Percentiles rank a stretch among this genome's conserved stretches.
phyloP scores from a whole-genome alignment of 2,329 filamentous ascomycete species.

The Diaporthe eres region DNA sequence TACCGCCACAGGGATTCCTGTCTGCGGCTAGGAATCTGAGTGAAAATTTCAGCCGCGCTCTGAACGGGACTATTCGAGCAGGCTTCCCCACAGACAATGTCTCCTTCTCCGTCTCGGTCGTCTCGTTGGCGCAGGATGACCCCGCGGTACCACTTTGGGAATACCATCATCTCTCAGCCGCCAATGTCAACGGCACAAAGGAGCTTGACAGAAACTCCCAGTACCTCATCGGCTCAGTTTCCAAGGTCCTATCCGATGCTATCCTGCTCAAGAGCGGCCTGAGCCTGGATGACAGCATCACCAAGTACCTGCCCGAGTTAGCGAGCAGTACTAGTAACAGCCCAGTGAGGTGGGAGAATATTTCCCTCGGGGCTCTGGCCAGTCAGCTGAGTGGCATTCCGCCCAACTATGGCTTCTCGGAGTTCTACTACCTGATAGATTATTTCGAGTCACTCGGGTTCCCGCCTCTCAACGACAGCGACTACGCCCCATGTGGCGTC shows the following conservation, averaged over 20 bases:
- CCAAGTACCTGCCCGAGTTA: not conserved
- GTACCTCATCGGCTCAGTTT: not conserved
- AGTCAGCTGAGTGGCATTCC: not conserved
- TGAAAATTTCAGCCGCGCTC: not conserved
- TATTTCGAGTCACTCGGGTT: not conserved
- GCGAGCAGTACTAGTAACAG: not conserved
- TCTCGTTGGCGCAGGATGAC: not conserved
- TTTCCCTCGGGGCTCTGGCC: not conserved
- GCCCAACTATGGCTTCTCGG: not conserved
- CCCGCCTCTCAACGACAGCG: not conserved
- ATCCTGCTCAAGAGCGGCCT: not conserved
- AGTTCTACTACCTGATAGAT: not conserved
- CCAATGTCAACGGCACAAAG: not conserved
- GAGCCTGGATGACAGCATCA: not conserved
- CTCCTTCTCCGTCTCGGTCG: not conserved
- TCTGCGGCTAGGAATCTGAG: not conserved
- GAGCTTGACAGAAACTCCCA: not conserved
- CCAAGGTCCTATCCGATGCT: not conserved
- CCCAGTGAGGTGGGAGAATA: not conserved
- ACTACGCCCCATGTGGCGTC: not conserved
- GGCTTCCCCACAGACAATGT: not conserved
- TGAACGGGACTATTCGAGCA: not conserved
- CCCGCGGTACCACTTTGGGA: not conserved
- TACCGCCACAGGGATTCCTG: not conserved
- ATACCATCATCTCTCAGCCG: not conserved